Conservation (phyloP, 2,329 filamentous ascomycete species). For the Aspergillus texensis region DNA sequence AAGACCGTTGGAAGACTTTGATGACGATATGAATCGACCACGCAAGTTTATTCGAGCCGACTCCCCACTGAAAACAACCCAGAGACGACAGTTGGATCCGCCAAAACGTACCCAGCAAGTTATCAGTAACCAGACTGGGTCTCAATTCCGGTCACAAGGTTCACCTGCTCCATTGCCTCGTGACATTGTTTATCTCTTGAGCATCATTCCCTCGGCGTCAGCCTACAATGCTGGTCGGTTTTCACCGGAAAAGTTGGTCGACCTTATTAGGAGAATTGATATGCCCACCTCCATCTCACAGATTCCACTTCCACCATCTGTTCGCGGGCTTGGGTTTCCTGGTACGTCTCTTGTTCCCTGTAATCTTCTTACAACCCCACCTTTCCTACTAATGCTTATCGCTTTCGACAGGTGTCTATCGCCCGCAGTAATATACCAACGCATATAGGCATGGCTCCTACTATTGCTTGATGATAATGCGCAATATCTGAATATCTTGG, state of each 20-base stretch:
- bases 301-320: constrained; percentile 38
- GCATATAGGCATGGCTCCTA: neutral
- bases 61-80: constrained; percentile 88
- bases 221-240: constrained; percentile 73
- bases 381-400: constrained; percentile 6
- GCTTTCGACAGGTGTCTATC: constrained; percentile 13
- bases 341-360: constrained; percentile 29
- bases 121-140: constrained; percentile 30
- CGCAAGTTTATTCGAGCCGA: constrained; percentile 88
- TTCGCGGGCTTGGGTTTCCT: constrained; percentile 36
- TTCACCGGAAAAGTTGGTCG: constrained; percentile 70
- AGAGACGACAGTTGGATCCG: constrained; percentile 81
- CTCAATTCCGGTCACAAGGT: constrained; percentile 54
- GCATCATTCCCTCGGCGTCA: constrained; percentile 73
- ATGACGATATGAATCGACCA: constrained; percentile 71
- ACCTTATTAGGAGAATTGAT: constrained; percentile 68
- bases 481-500: neutral
- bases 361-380: neutral
- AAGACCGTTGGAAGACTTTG: constrained; percentile 71
- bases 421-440: neutral
- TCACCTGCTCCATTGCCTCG: constrained; percentile 71
- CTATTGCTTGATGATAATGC: neutral
- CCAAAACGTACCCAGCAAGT: constrained; percentile 55
- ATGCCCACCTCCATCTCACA: constrained; percentile 60
- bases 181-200: constrained; percentile 63